Evolutionary conservation across 345 rosid genomes (phyloP).

Genomic region (Crucihimalaya himalaica): DNA sequence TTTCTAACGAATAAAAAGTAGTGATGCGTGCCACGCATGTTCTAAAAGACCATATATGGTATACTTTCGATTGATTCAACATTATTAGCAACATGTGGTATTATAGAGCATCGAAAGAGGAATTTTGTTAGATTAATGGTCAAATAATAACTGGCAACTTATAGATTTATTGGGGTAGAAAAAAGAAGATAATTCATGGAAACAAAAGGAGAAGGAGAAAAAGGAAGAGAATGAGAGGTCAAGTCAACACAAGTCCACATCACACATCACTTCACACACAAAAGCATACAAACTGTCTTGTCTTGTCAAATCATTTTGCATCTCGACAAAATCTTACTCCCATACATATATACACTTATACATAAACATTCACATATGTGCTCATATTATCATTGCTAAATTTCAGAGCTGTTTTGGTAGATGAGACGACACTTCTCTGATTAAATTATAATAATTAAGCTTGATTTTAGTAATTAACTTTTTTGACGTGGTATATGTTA

Average conservation of each 20-base stretch:
- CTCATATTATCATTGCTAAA: not conserved
- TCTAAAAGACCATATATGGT: not conserved
- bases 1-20: not conserved
- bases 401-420: not conserved
- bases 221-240: conserved; percentile 32
- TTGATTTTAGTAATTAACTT: not conserved
- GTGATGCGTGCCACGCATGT: not conserved
- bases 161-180: not conserved
- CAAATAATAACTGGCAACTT: not conserved
- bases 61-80: not conserved
- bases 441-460: too few relatives aligned
- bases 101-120: not conserved
- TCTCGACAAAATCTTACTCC: conserved; percentile 36
- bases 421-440: not conserved
- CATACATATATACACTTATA: not conserved
- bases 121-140: not conserved
- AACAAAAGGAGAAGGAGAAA: not conserved
- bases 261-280: conserved; percentile 41
- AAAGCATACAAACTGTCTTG: conserved; percentile 36
- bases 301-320: conserved; percentile 42
- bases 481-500: not conserved
- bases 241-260: conserved; percentile 41
- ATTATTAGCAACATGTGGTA: not conserved
- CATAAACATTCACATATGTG: not conserved
- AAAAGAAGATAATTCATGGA: not conserved